Base-by-base conservation (phyloP, 306 rosid species). In the Neltuma alba region DNA sequence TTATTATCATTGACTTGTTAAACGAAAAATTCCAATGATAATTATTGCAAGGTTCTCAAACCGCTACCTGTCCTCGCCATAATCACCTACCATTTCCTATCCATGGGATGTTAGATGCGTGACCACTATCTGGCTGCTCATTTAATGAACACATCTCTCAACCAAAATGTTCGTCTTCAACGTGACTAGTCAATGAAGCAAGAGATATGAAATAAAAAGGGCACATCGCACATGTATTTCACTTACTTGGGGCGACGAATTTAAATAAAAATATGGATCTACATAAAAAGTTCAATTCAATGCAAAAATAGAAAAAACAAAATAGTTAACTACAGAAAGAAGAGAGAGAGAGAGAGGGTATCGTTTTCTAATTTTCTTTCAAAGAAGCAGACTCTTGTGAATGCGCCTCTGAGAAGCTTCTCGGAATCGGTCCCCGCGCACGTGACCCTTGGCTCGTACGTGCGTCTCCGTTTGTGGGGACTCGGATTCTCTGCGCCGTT, bases 361-460 rank as follows among this genome's bases (percentile, higher is more conserved):
- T 71, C 44, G 71, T 76, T 66, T 76, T 82, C 80, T 52, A 52
- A 52, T 48, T 48, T 48, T 48, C 15, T 70, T 81, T 55, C 72
- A 54, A 45, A 78, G 71, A 21, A 62, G 64, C 76, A 33, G 55
- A 67, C 80, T 81, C 63, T 20, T 20, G 28, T 10, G 60, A 58
- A 41, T 40, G 50, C 55, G 38, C 31, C 84, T 28, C 86, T 63
- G 21, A 80, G 92, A 89, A 91, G 75, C 93, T 92, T 87, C 97
- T 84, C 69, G 82, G 85, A 76, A 83, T 62, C 68, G 84, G 87
- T 80, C 86, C 89, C 52, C 82, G 85, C 82, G 64, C 91, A 88
- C 89, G 86, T 85, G 92, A 83, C 80, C 9, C 70, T 75, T 81
- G 31, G 57, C 88, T 86, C 87, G 89, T 86, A 84, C 87, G 90